phyloP scores from a whole-genome alignment of 164 flowering plant species.

The Aristolochia californica region DNA sequence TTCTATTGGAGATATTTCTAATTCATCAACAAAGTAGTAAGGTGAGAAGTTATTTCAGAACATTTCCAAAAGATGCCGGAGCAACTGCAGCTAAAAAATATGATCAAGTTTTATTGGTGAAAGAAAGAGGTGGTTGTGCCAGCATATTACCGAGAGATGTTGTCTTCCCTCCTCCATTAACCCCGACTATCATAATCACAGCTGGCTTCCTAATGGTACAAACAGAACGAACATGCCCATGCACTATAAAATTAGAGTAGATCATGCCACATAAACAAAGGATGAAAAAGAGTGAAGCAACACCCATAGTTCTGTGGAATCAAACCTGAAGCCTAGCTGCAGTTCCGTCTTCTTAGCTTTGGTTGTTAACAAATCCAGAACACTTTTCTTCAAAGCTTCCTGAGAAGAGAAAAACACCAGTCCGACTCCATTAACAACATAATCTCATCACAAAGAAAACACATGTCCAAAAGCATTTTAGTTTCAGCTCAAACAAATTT shows the following conservation, averaged over 20 bases:
- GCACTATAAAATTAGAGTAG: background rate
- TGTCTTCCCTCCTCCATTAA: constrained; percentile 98
- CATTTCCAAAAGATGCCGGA: too few relatives aligned
- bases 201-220: constrained; percentile 62
- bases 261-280: constrained; percentile 1
- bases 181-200: constrained; percentile 90
- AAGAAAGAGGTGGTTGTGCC: background rate
- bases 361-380: constrained; percentile 59
- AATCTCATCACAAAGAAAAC: too few relatives aligned
- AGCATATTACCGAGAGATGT: constrained; percentile 73
- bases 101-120: too few relatives aligned
- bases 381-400: constrained; percentile 83
- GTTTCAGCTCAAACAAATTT: too few relatives aligned
- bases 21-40: too few relatives aligned
- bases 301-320: background rate
- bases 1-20: too few relatives aligned
- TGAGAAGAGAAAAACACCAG: constrained; percentile 15
- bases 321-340: constrained; percentile 77
- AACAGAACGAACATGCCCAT: background rate
- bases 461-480: too few relatives aligned
- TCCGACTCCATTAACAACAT: too few relatives aligned
- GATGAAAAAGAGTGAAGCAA: background rate
- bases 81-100: too few relatives aligned
- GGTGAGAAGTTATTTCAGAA: too few relatives aligned
- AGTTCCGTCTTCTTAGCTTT: constrained; percentile 74